Percentiles rank a stretch among this genome's conserved stretches.
These are phyloP conservation scores for Lentinula sp. DNA, from an alignment of 768 basidiomycete genomes.

Conservation along the genomic window DNA sequence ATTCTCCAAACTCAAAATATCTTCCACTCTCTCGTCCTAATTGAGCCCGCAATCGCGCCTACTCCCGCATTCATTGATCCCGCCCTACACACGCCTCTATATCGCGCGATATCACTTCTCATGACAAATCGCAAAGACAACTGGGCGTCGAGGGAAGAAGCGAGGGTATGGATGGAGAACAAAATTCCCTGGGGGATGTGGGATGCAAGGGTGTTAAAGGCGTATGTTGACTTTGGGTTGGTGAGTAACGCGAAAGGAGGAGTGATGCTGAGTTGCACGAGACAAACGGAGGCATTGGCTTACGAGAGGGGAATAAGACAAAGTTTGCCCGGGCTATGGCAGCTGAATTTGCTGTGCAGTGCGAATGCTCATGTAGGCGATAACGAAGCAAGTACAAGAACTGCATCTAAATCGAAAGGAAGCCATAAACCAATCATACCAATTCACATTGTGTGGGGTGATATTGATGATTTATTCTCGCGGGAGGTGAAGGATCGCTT, in stretches of 20 bases:
- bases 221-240: conserved; percentile 1
- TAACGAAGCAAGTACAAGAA: not conserved
- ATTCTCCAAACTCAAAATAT: not conserved
- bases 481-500: not conserved
- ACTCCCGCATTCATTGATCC: not conserved
- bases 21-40: conserved; percentile 3
- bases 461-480: conserved; percentile 3
- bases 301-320: conserved; percentile 2
- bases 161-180: not conserved
- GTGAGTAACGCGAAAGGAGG: not conserved
- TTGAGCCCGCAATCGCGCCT: conserved; percentile 2
- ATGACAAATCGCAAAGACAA: conserved; percentile 1
- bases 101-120: not conserved
- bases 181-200: conserved; percentile 2
- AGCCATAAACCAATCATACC: not conserved
- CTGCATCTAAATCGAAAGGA: not conserved
- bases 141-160: not conserved
- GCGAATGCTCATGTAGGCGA: not conserved
- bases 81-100: not conserved
- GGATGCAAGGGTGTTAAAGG: not conserved
- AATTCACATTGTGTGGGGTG: conserved; percentile 3
- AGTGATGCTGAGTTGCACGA: not conserved
- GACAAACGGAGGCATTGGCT: not conserved
- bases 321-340: not conserved
- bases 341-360: conserved; percentile 2